phyloP scores from a whole-genome alignment of 208 protist species.

The Trichomonas vaginalis region DNA sequence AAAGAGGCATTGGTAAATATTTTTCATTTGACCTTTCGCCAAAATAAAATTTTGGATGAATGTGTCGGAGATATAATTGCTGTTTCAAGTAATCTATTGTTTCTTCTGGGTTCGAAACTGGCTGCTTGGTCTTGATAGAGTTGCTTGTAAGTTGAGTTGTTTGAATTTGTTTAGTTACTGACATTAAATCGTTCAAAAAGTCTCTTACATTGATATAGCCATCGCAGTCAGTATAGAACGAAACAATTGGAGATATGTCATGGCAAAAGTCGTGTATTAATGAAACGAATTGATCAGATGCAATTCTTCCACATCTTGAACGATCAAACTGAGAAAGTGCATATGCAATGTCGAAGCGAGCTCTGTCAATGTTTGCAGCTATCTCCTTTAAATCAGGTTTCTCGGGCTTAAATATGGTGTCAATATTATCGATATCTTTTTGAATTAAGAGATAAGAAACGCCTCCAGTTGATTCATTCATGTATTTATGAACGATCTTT shows the following conservation, averaged over 20 bases:
- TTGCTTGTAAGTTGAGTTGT: too few species aligned
- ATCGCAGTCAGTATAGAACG: not conserved
- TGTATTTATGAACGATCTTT: not conserved
- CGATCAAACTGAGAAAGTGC: not conserved
- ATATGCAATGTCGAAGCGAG: not conserved
- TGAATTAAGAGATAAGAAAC: not conserved
- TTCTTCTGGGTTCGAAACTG: too few species aligned
- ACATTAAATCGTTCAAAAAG: not conserved
- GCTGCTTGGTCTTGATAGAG: too few species aligned
- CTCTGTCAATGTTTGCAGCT: not conserved
- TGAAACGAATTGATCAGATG: not conserved
- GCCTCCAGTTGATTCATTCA: not conserved
- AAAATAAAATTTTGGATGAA: too few species aligned
- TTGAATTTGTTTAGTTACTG: too few species aligned
- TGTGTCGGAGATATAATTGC: too few species aligned
- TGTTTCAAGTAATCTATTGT: too few species aligned
- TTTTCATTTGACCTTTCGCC: too few species aligned
- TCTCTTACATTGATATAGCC: not conserved
- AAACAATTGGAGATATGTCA: not conserved
- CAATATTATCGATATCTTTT: not conserved
- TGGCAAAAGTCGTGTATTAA: not conserved
- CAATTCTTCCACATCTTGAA: not conserved
- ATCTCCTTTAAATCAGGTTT: not conserved
- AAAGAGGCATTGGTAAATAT: too few species aligned
- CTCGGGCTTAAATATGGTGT: not conserved